phyloP scores from a whole-genome alignment of 1,284 basidiomycete species.

The Coniferiporia sulphurascens region DNA sequence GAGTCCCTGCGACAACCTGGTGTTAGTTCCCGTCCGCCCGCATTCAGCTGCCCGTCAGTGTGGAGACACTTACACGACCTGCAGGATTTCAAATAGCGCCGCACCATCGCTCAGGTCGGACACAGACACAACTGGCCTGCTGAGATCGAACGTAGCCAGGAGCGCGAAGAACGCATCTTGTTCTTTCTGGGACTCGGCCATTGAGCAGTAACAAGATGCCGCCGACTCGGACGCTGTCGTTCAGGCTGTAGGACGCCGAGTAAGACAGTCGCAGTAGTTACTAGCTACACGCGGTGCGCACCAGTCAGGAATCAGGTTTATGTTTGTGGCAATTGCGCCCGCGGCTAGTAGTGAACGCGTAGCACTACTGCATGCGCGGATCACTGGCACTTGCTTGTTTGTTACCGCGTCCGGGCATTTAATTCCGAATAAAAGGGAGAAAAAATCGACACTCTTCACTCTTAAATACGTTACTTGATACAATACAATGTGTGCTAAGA shows the following conservation, averaged over 20 bases:
- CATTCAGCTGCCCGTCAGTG: background rate
- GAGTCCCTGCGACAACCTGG: slow-evolving; percentile 52
- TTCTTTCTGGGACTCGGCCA: slow-evolving; percentile 52
- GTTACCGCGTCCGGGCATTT: background rate
- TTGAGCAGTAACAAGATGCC: slow-evolving; percentile 22
- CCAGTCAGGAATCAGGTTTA: too few relatives aligned
- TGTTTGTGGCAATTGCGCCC: too few relatives aligned
- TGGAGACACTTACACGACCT: slow-evolving; percentile 53
- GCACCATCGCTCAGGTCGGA: slow-evolving; percentile 73
- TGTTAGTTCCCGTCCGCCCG: slow-evolving; percentile 9
- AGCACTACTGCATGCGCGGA: too few relatives aligned
- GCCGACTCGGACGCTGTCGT: background rate
- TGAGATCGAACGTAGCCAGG: slow-evolving; percentile 67
- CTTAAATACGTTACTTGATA: slow-evolving; percentile 43
- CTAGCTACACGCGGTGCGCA: background rate
- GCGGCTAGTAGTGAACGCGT: too few relatives aligned
- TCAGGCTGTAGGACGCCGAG: background rate
- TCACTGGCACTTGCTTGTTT: too few relatives aligned
- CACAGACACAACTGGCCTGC: slow-evolving; percentile 52
- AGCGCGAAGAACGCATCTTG: slow-evolving; percentile 74
- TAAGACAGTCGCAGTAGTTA: background rate
- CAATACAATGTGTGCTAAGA: slow-evolving; percentile 64
- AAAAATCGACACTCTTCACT: background rate
- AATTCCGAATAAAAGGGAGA: background rate
- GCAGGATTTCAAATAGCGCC: slow-evolving; percentile 66